Conservation (phyloP, 139 green algal genomes). For the Coelastrella sp. region DNA sequence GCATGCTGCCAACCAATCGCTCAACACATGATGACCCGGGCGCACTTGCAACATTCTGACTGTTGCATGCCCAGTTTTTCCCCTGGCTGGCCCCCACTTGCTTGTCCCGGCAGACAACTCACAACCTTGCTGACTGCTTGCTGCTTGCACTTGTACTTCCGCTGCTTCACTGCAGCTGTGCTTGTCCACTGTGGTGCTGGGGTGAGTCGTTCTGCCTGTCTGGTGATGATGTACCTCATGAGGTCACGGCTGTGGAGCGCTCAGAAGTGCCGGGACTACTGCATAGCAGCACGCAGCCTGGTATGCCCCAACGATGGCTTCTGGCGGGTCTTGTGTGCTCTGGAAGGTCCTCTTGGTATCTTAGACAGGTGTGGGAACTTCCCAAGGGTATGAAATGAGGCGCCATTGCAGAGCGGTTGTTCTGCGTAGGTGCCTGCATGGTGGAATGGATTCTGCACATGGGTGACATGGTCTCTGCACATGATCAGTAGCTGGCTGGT, state of each 20-base stretch:
- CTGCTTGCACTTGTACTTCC: background rate
- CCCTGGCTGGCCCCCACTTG: too few species aligned
- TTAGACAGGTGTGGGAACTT: conserved; percentile 59
- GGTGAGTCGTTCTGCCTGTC: conserved; percentile 77
- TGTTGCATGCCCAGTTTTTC: too few species aligned
- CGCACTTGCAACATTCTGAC: too few species aligned
- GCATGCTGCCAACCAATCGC: background rate
- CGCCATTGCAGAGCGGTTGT: too few species aligned
- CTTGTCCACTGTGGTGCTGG: conserved; percentile 90
- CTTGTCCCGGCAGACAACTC: too few species aligned
- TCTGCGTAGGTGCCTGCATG: too few species aligned
- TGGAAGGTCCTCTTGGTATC: conserved; percentile 81
- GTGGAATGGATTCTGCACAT: too few species aligned
- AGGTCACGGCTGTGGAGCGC: conserved; percentile 66
- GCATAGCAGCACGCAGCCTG: conserved; percentile 56
- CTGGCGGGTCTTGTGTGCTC: conserved; percentile 76
- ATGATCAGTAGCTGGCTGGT: too few species aligned
- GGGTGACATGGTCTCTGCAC: too few species aligned
- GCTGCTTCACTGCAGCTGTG: conserved; percentile 56
- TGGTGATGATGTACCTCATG: conserved; percentile 89
- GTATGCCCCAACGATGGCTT: conserved; percentile 87
- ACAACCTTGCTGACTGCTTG: background rate
- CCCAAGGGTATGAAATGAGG: background rate
- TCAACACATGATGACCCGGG: too few species aligned
- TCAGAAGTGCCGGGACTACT: conserved; percentile 28